Evolutionary conservation across 2,329 filamentous ascomycete genomes (phyloP).

Genomic region (Ophiostoma triangulosporum): DNA sequence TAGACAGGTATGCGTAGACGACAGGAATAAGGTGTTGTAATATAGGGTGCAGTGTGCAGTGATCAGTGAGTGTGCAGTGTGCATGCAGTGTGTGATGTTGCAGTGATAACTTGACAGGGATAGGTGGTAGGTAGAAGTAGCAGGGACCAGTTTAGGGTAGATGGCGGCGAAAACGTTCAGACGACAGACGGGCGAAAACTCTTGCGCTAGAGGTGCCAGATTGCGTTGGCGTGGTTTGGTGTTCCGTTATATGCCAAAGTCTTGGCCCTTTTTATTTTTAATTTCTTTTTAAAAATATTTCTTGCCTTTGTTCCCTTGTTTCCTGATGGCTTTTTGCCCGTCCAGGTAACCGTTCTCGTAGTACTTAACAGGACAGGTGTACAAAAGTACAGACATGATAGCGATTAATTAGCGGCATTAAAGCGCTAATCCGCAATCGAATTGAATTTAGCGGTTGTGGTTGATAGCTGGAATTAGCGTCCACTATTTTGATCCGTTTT

Average conservation of each 20-base stretch:
- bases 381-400: too few relatives aligned
- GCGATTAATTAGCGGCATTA: too few relatives aligned
- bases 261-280: neutral
- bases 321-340: neutral
- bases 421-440: too few relatives aligned
- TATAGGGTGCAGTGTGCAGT: neutral
- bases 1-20: neutral
- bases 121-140: neutral
- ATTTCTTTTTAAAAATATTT: neutral
- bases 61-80: neutral
- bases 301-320: neutral
- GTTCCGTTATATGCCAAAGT: conserved; percentile 7
- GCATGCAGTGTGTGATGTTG: too few relatives aligned
- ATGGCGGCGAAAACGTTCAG: too few relatives aligned
- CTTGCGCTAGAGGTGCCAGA: conserved; percentile 12
- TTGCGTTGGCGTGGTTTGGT: conserved; percentile 11
- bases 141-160: conserved; percentile 10
- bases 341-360: neutral
- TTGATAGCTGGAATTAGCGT: neutral
- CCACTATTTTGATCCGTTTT: too few relatives aligned
- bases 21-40: neutral
- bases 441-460: neutral
- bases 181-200: conserved; percentile 5
- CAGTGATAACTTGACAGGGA: too few relatives aligned
- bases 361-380: too few relatives aligned